phyloP scores from a whole-genome alignment of 495 filamentous ascomycete species.

The Ascobolus immersus region DNA sequence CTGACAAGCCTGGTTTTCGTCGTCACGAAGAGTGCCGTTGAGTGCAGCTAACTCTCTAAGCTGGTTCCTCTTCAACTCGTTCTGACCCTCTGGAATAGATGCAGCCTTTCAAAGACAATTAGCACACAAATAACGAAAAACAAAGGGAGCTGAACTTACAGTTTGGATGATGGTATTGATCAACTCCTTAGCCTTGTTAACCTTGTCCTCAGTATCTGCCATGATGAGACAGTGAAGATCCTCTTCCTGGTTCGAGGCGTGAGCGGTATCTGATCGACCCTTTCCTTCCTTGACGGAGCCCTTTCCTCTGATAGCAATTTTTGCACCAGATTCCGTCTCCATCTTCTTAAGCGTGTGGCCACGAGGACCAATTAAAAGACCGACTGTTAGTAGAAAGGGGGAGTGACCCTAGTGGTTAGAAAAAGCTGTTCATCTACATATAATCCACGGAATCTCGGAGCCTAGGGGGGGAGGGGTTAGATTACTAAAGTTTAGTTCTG shows the following conservation, averaged over 20 bases:
- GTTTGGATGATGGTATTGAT: constrained; percentile 64
- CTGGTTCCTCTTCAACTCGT: constrained; percentile 59
- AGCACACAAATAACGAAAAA: constrained; percentile 1
- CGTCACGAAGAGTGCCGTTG: constrained; percentile 62
- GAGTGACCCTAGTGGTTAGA: constrained; percentile 15
- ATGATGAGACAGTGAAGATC: constrained; percentile 63
- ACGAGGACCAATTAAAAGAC: constrained; percentile 66
- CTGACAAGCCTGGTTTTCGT: constrained; percentile 92
- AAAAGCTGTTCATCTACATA: constrained; percentile 3
- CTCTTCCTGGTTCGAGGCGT: constrained; percentile 66
- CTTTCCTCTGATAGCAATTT: constrained; percentile 63
- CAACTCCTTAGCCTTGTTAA: constrained; percentile 55
- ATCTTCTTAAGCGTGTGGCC: constrained; percentile 66
- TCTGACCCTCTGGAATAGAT: constrained; percentile 56
- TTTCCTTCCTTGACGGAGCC: constrained; percentile 72
- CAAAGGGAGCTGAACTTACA: constrained; percentile 20
- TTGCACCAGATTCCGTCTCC: constrained; percentile 52
- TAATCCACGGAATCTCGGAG: neutral
- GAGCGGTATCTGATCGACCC: constrained; percentile 51
- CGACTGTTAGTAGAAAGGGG: constrained; percentile 39
- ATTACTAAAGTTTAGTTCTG: constrained; percentile 99
- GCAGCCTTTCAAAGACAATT: constrained; percentile 30
- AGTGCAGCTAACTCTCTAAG: constrained; percentile 55
- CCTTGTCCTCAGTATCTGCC: constrained; percentile 59
- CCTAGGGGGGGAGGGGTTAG: constrained; percentile 52